Percentiles rank a stretch among this genome's conserved stretches.
Conservation (phyloP, 140 eudicot species). For the Ambrosia hybrid region DNA sequence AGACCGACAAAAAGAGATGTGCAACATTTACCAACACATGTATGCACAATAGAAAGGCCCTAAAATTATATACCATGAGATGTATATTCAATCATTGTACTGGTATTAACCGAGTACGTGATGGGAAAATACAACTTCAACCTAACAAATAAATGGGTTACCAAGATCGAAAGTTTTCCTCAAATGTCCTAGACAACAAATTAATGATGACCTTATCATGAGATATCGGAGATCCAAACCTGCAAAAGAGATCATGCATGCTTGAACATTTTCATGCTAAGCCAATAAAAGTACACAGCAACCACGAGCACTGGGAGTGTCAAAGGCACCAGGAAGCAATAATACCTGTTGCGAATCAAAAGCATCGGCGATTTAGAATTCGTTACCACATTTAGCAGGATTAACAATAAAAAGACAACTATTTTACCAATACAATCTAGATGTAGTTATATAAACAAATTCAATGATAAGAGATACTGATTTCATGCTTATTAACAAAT, state of each 20-base stretch:
- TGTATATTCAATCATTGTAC: neutral
- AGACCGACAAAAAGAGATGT: neutral
- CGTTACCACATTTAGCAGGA: neutral
- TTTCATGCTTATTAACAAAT: neutral
- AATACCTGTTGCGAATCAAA: conserved; percentile 52
- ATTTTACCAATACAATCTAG: neutral
- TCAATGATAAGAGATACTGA: no score
- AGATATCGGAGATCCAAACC: neutral
- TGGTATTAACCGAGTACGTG: neutral
- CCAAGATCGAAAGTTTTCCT: neutral
- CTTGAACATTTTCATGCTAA: conserved; percentile 87
- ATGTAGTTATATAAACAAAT: neutral
- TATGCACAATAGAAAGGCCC: neutral
- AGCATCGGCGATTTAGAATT: neutral
- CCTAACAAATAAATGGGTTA: neutral
- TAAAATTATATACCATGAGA: neutral
- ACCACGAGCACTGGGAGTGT: conserved; percentile 73
- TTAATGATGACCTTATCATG: neutral
- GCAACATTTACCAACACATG: neutral
- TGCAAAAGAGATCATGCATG: conserved; percentile 52
- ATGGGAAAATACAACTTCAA: conserved; percentile 3
- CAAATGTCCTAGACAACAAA: neutral
- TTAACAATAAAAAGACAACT: neutral
- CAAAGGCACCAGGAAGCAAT: conserved; percentile 82
- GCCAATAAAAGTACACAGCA: conserved; percentile 85